Evolutionary conservation across 2,329 filamentous ascomycete species (phyloP).

Genomic region (Ascosphaera acerosa): DNA sequence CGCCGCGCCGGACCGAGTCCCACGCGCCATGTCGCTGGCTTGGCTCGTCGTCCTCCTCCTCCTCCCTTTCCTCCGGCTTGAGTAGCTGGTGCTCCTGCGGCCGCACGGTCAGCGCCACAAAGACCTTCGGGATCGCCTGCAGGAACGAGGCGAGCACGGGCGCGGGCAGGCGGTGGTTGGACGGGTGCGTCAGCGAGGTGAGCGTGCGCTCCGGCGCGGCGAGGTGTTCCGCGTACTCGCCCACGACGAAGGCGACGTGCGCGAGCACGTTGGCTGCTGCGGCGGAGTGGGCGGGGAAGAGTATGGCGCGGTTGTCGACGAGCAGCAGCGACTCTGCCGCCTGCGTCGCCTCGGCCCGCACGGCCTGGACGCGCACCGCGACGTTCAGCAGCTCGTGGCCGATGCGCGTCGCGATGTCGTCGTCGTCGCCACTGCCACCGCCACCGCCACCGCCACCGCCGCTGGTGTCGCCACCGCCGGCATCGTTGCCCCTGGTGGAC

Average conservation of each 20-base stretch:
- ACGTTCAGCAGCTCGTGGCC: slow-evolving; percentile 74
- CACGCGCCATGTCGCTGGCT: no score
- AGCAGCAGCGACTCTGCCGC: slow-evolving; percentile 54
- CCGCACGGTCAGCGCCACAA: slow-evolving; percentile 43
- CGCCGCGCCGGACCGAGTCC: slow-evolving; percentile 47
- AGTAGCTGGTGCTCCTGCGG: no score
- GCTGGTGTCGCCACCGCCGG: slow-evolving; percentile 2
- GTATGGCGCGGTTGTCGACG: slow-evolving; percentile 30
- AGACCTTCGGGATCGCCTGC: slow-evolving; percentile 68
- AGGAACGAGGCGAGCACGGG: slow-evolving; percentile 53
- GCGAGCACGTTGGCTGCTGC: slow-evolving; percentile 39
- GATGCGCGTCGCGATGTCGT: slow-evolving; percentile 25
- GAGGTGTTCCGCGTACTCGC: slow-evolving; percentile 61
- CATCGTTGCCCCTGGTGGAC: slow-evolving; percentile 3
- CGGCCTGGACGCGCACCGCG: slow-evolving; percentile 68
- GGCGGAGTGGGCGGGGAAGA: slow-evolving; percentile 26
- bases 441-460: no score
- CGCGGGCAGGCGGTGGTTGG: slow-evolving; percentile 30
- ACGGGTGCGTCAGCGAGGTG: slow-evolving; percentile 45
- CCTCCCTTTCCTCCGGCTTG: no score
- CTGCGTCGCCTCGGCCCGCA: slow-evolving; percentile 54
- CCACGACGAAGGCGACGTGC: slow-evolving; percentile 60
- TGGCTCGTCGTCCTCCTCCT: no score
- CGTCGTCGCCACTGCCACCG: slow-evolving; percentile 4
- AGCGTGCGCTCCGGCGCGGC: slow-evolving; percentile 45